These are phyloP conservation scores for Cinnamomum chago DNA, from an alignment of 164 flowering plant species.

Conservation along the genomic window DNA sequence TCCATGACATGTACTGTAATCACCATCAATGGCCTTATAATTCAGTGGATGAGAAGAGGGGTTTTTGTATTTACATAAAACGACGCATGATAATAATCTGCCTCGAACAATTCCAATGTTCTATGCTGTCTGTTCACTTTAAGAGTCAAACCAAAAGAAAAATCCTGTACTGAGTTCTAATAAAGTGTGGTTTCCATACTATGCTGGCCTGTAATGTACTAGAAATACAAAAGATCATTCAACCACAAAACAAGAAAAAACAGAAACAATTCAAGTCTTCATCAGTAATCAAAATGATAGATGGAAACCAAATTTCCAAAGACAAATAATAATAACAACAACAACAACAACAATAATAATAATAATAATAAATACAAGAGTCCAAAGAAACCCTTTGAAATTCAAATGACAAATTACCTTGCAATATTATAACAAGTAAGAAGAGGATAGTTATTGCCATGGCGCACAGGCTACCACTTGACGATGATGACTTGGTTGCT, in stretches of 20 bases:
- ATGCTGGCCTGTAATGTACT: not conserved
- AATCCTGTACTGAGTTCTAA: not conserved
- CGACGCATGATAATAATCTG: no score
- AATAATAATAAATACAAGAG: not conserved
- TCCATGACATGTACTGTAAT: no score
- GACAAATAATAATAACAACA: not conserved
- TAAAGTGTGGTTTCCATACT: not conserved
- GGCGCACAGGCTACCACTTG: constrained; percentile 43
- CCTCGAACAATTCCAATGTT: no score
- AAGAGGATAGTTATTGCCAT: constrained; percentile 58
- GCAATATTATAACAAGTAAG: constrained; percentile 53
- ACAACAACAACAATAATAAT: no score
- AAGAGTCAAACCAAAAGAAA: not conserved
- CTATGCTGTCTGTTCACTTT: not conserved
- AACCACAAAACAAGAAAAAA: constrained; percentile 1
- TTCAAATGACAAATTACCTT: constrained; percentile 29
- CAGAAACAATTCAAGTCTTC: not conserved
- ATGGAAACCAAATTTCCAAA: no score
- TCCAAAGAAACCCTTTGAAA: not conserved
- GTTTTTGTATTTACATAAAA: no score
- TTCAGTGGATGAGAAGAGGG: no score
- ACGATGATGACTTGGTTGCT: constrained; percentile 46
- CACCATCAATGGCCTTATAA: no score
- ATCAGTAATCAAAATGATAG: not conserved
- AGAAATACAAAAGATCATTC: not conserved